phyloP scores from a whole-genome alignment of 768 basidiomycete species.

The Mycena capillaripes region DNA sequence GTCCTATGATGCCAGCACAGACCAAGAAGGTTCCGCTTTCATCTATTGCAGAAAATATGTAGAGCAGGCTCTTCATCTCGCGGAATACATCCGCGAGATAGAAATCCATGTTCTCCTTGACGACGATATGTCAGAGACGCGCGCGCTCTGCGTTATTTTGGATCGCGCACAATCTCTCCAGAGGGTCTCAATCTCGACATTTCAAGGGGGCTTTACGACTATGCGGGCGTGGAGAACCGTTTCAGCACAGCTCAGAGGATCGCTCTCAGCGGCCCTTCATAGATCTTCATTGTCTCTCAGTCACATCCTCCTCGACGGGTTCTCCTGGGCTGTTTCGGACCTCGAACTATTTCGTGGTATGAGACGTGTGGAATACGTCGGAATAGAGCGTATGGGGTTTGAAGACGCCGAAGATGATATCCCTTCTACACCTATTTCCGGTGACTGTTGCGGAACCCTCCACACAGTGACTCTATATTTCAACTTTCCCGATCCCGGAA shows the following conservation, averaged over 20 bases:
- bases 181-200: constrained; percentile 3
- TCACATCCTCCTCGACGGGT: constrained; percentile 21
- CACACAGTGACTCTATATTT: constrained; percentile 21
- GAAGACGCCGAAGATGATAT: neutral
- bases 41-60: neutral
- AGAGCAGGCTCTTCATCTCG: constrained; percentile 1
- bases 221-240: neutral
- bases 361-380: neutral
- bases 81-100: constrained; percentile 20
- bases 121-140: neutral
- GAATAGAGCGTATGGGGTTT: too few relatives aligned
- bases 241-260: neutral
- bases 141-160: constrained; percentile 19
- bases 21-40: neutral
- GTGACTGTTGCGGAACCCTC: neutral
- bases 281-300: constrained; percentile 14
- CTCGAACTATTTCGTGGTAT: constrained; percentile 15
- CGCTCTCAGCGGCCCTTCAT: neutral
- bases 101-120: constrained; percentile 14
- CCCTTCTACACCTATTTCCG: neutral
- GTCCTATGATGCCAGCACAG: neutral
- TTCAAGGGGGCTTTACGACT: neutral
- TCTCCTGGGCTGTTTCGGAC: constrained; percentile 5
- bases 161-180: constrained; percentile 10
- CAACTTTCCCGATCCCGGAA: constrained; percentile 1